A percentile compares a stretch with the other conserved stretches of the same genome.
Evolutionary conservation across 257 asterid genomes (phyloP).

Genomic region (Capsicum pubescens): DNA sequence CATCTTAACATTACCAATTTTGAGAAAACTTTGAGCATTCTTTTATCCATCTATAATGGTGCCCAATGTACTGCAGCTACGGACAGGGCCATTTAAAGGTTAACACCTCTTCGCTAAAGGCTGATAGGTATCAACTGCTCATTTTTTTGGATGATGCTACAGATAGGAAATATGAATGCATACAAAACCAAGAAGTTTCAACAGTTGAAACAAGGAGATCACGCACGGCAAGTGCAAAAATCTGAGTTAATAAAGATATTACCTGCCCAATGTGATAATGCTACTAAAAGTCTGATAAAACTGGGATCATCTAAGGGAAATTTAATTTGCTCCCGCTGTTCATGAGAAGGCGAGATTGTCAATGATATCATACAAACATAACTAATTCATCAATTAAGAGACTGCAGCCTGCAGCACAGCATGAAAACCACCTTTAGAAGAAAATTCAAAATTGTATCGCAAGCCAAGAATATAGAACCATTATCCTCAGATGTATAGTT

Average conservation of each 20-base stretch:
- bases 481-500: conserved; percentile 44
- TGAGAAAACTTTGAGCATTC: conserved; percentile 16
- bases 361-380: conserved; percentile 20
- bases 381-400: neutral
- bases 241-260: conserved; percentile 27
- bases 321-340: conserved; percentile 50
- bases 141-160: conserved; percentile 18
- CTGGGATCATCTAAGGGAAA: conserved; percentile 46
- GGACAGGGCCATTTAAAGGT: conserved; percentile 43
- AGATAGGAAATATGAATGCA: conserved; percentile 5
- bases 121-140: neutral
- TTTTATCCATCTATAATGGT: conserved; percentile 24
- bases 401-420: neutral
- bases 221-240: conserved; percentile 22
- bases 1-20: conserved; percentile 16
- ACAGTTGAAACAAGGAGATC: conserved; percentile 19
- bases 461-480: conserved; percentile 70
- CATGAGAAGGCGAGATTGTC: conserved; percentile 29
- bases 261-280: conserved; percentile 73
- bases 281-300: conserved; percentile 66
- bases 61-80: conserved; percentile 57
- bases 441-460: conserved; percentile 79
- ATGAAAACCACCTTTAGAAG: conserved; percentile 56
- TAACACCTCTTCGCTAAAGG: conserved; percentile 18
- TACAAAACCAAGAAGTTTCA: neutral